Conservation (phyloP, 1,284 basidiomycete genomes). For the Ganoderma leucocontextum region DNA sequence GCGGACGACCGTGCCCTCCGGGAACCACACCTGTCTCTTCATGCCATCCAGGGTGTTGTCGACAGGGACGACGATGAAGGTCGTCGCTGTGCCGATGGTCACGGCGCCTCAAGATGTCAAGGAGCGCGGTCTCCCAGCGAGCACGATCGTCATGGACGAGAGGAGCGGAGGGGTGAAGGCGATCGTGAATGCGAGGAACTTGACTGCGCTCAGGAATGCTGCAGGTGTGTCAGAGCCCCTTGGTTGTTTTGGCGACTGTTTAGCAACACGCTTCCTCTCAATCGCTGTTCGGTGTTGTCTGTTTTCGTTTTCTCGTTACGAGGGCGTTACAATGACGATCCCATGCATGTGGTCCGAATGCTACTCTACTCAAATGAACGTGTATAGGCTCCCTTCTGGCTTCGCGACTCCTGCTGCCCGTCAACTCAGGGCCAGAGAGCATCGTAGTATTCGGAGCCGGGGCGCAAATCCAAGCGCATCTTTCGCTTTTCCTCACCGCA, state of each 20-base stretch:
- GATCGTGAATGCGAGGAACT: conserved; percentile 75
- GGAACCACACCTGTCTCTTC: conserved; percentile 65
- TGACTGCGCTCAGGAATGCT: conserved; percentile 85
- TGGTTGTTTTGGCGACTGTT: neutral
- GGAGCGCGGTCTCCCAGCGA: conserved; percentile 71
- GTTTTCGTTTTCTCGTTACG: neutral
- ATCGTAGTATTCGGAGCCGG: conserved; percentile 84
- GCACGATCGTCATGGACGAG: conserved; percentile 82
- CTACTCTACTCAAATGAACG: too few relatives aligned
- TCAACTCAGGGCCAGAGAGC: conserved; percentile 47
- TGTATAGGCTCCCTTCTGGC: conserved; percentile 9
- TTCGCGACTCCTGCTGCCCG: conserved; percentile 55
- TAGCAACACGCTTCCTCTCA: neutral
- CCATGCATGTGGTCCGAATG: neutral
- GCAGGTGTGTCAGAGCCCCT: conserved; percentile 61
- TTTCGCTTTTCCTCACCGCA: conserved; percentile 65
- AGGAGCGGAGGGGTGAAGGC: conserved; percentile 70
- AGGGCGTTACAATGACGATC: neutral
- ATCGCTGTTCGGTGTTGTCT: neutral
- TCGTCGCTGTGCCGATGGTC: conserved; percentile 70
- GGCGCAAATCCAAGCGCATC: conserved; percentile 70
- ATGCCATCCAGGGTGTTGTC: conserved; percentile 72
- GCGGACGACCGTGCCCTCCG: conserved; percentile 55
- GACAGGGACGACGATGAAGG: conserved; percentile 68
- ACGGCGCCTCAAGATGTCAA: conserved; percentile 43